Evolutionary conservation across 306 rosid genomes (phyloP).

Genomic region (Corylus heterophylla): DNA sequence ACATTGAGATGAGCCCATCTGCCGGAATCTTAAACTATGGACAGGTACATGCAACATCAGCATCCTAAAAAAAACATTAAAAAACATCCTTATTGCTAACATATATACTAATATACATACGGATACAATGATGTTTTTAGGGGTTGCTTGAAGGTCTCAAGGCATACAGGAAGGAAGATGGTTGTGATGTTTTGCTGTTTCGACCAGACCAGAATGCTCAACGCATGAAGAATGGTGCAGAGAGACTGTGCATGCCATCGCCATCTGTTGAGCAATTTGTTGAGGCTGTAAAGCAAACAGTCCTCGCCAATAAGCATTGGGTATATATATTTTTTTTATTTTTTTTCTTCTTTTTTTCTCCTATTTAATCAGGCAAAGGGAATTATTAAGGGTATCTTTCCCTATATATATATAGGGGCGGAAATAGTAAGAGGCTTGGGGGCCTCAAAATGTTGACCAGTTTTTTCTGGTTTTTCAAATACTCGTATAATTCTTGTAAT

Average conservation of each 20-base stretch:
- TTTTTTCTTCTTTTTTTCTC: neutral
- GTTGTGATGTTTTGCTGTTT: slow-evolving; percentile 40
- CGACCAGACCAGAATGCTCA: slow-evolving; percentile 58
- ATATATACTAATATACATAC: neutral
- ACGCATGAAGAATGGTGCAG: slow-evolving; percentile 62
- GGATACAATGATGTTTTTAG: slow-evolving; percentile 25
- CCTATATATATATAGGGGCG: no score
- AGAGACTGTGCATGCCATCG: slow-evolving; percentile 65
- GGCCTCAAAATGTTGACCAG: no score
- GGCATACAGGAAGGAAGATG: slow-evolving; percentile 60
- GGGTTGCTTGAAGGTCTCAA: slow-evolving; percentile 70
- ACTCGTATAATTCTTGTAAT: no score
- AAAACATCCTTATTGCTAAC: neutral
- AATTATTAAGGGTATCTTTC: no score
- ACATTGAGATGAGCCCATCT: slow-evolving; percentile 53
- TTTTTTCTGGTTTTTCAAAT: no score
- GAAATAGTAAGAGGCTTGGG: no score
- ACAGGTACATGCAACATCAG: slow-evolving; percentile 39
- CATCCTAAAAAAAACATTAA: neutral
- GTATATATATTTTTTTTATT: slow-evolving; percentile 18
- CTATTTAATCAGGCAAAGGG: no score
- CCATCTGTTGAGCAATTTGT: slow-evolving; percentile 59
- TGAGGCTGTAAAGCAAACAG: slow-evolving; percentile 56
- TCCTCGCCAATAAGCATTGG: slow-evolving; percentile 65
- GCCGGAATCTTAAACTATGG: slow-evolving; percentile 64